phyloP scores from a whole-genome alignment of 805 yeast genomes.

The Saturnispora zaruensis region DNA sequence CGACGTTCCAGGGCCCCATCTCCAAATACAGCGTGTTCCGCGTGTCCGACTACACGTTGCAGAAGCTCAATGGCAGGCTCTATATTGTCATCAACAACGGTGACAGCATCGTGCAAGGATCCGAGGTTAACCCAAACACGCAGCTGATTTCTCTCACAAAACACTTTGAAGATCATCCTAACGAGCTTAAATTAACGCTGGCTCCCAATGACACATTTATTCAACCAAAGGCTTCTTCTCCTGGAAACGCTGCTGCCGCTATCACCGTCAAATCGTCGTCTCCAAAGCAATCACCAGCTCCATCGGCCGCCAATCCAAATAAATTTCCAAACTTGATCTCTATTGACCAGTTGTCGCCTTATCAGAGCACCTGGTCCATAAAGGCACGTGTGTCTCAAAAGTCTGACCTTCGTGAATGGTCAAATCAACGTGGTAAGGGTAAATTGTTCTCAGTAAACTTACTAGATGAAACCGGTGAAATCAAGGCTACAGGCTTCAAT shows the following conservation, averaged over 20 bases:
- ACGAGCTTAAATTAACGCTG: slow-evolving; percentile 13
- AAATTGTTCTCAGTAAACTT: slow-evolving; percentile 81
- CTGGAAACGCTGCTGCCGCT: background rate
- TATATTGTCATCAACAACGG: slow-evolving; percentile 24
- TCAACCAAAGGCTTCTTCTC: background rate
- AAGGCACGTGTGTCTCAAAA: slow-evolving; percentile 87
- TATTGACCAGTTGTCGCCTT: slow-evolving; percentile 85
- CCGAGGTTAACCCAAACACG: slow-evolving; percentile 18
- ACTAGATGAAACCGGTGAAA: slow-evolving; percentile 91
- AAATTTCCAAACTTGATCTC: slow-evolving; percentile 44
- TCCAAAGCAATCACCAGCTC: background rate
- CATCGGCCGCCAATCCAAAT: slow-evolving; percentile 9
- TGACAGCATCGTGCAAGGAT: slow-evolving; percentile 29
- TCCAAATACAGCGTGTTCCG: slow-evolving; percentile 21
- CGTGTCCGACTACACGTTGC: slow-evolving; percentile 17
- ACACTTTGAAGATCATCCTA: slow-evolving; percentile 51
- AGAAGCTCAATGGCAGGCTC: slow-evolving; percentile 22
- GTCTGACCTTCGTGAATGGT: slow-evolving; percentile 82
- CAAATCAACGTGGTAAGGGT: slow-evolving; percentile 81
- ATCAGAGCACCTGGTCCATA: slow-evolving; percentile 84
- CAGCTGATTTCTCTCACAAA: slow-evolving; percentile 35
- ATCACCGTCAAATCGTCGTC: background rate
- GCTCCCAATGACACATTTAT: slow-evolving; percentile 1
- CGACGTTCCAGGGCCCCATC: slow-evolving; percentile 22
- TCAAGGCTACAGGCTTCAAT: slow-evolving; percentile 90